phyloP scores from a whole-genome alignment of 2,329 filamentous ascomycete species.

The Leptographium wingfieldii region DNA sequence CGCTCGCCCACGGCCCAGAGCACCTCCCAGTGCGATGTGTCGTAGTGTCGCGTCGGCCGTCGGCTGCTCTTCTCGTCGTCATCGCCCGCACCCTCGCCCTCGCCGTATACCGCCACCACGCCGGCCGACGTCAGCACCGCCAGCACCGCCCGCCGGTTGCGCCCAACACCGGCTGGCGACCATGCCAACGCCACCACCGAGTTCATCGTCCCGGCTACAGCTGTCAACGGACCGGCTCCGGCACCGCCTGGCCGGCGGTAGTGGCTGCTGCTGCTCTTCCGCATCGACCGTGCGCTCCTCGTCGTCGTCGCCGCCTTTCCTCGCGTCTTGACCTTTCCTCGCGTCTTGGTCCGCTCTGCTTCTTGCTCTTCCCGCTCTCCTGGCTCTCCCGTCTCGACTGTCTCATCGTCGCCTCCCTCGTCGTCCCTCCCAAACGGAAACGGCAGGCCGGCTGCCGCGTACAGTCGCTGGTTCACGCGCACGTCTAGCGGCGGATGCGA shows the following conservation, averaged over 20 bases:
- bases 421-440: slow-evolving; percentile 16
- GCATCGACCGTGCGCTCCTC: not conserved
- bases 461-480: slow-evolving; percentile 33
- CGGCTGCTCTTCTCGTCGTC: not conserved
- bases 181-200: slow-evolving; percentile 41
- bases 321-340: not conserved
- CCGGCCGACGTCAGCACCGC: slow-evolving; percentile 38
- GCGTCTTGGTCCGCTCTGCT: not conserved
- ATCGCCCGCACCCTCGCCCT: slow-evolving; percentile 19
- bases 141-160: slow-evolving; percentile 39
- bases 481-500: slow-evolving; percentile 24
- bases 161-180: slow-evolving; percentile 46
- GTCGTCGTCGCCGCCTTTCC: not conserved
- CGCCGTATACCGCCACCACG: slow-evolving; percentile 37
- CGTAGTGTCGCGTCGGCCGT: slow-evolving; percentile 11
- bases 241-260: slow-evolving; percentile 21
- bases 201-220: slow-evolving; percentile 37
- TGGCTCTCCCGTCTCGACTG: slow-evolving; percentile 10
- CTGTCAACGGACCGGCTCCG: slow-evolving; percentile 32
- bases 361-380: slow-evolving; percentile 3
- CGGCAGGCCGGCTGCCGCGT: slow-evolving; percentile 22
- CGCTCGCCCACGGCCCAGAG: slow-evolving; percentile 44
- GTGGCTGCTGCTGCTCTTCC: not conserved
- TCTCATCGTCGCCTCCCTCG: slow-evolving; percentile 13
- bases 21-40: slow-evolving; percentile 34